These are phyloP conservation scores for Candida insectalens DNA, from an alignment of 805 yeast genomes.

Conservation along the genomic window DNA sequence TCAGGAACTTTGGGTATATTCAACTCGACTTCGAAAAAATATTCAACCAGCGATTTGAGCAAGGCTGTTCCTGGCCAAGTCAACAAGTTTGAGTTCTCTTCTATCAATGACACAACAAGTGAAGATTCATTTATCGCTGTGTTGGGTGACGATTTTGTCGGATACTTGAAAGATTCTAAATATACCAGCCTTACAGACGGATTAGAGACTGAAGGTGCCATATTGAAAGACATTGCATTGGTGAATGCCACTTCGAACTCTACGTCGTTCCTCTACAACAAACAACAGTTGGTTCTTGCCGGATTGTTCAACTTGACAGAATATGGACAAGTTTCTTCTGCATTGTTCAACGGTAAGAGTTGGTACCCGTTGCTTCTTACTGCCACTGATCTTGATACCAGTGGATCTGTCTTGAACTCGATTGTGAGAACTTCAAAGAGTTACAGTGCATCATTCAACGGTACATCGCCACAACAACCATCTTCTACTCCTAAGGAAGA, in stretches of 20 bases:
- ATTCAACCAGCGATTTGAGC: conserved; percentile 13
- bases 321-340: conserved; percentile 52
- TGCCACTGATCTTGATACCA: conserved; percentile 18
- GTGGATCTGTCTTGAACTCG: conserved; percentile 16
- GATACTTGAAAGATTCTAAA: conserved; percentile 33
- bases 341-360: conserved; percentile 49
- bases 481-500: conserved; percentile 3
- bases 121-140: conserved; percentile 28
- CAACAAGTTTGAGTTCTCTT: conserved; percentile 14
- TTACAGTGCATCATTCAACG: conserved; percentile 4
- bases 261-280: conserved; percentile 31
- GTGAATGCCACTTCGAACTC: conserved; percentile 18
- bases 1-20: conserved; percentile 39
- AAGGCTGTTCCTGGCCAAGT: conserved; percentile 24
- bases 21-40: conserved; percentile 34
- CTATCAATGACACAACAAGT: conserved; percentile 29
- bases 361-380: conserved; percentile 64
- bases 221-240: conserved; percentile 32
- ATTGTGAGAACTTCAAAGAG: conserved; percentile 13
- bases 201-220: conserved; percentile 19
- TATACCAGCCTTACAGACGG: conserved; percentile 38
- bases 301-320: conserved; percentile 42
- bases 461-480: conserved; percentile 3
- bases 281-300: conserved; percentile 41
- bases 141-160: conserved; percentile 30